phyloP scores from a whole-genome alignment of 345 rosid species.

The Eutrema japonicum region DNA sequence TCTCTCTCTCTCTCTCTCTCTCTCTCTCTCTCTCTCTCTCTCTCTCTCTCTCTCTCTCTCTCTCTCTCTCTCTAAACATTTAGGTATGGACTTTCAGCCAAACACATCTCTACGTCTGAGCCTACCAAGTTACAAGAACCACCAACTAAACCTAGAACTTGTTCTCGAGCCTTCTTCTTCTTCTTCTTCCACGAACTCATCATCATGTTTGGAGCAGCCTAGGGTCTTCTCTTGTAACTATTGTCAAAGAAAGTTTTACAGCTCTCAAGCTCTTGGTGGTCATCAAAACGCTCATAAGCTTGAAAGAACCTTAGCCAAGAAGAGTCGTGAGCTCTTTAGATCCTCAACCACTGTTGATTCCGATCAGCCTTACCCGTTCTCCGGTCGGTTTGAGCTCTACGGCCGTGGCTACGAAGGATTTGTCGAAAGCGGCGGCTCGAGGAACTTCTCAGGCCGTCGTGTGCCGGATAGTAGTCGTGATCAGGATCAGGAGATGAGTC shows the following conservation, averaged over 20 bases:
- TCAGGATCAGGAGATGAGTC: conserved; percentile 72
- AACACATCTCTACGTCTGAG: conserved; percentile 72
- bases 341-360: conserved; percentile 33
- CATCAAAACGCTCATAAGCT: conserved; percentile 99
- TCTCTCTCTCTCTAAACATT: conserved; percentile 16
- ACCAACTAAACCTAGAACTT: conserved; percentile 63
- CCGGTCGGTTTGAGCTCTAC: conserved; percentile 46
- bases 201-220: conserved; percentile 48
- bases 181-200: conserved; percentile 53
- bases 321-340: conserved; percentile 59
- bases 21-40: conserved; percentile 2
- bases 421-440: conserved; percentile 47
- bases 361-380: conserved; percentile 37
- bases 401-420: conserved; percentile 52
- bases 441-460: conserved; percentile 43
- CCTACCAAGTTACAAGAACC: conserved; percentile 50
- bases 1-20: conserved; percentile 14
- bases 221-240: conserved; percentile 90
- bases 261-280: conserved; percentile 99
- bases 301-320: conserved; percentile 90
- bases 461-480: conserved; percentile 52
- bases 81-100: conserved; percentile 68
- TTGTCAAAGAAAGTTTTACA: conserved; percentile 88
- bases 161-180: conserved; percentile 64
- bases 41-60: background rate